phyloP scores from a whole-genome alignment of 1,284 basidiomycete genomes.

The Fistulinella staudtii region DNA sequence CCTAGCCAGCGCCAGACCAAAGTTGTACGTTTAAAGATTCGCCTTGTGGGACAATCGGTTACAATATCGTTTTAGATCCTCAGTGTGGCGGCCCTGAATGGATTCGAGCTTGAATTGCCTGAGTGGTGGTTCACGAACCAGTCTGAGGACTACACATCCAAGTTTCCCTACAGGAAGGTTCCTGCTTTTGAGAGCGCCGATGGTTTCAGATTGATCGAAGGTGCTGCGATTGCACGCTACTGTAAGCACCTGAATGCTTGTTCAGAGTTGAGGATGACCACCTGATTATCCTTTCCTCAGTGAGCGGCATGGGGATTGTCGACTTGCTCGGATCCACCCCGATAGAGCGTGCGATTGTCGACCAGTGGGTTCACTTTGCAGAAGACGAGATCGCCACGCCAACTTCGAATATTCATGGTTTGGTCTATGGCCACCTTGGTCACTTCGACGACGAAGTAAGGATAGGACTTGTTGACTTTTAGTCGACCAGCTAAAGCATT shows the following conservation, averaged over 20 bases:
- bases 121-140: constrained; percentile 1
- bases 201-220: constrained; percentile 50
- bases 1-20: background rate
- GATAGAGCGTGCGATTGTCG: constrained; percentile 44
- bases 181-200: constrained; percentile 51
- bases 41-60: background rate
- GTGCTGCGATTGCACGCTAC: constrained; percentile 3
- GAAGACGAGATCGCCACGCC: constrained; percentile 40
- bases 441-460: background rate
- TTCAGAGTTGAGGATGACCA: background rate
- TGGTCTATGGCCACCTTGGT: background rate
- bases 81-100: background rate
- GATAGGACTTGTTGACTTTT: background rate
- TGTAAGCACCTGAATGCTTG: background rate
- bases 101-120: constrained; percentile 9
- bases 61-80: background rate
- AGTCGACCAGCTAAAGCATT: background rate
- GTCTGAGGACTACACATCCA: background rate
- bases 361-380: constrained; percentile 49
- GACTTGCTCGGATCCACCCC: constrained; percentile 43
- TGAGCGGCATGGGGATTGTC: constrained; percentile 45
- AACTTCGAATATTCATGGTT: background rate
- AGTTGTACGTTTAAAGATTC: background rate
- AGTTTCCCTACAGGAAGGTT: constrained; percentile 19
- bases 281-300: constrained; percentile 29